Evolutionary conservation across 202 grass and related monocot genomes (phyloP).

Genomic region (Alloteropsis angusta): DNA sequence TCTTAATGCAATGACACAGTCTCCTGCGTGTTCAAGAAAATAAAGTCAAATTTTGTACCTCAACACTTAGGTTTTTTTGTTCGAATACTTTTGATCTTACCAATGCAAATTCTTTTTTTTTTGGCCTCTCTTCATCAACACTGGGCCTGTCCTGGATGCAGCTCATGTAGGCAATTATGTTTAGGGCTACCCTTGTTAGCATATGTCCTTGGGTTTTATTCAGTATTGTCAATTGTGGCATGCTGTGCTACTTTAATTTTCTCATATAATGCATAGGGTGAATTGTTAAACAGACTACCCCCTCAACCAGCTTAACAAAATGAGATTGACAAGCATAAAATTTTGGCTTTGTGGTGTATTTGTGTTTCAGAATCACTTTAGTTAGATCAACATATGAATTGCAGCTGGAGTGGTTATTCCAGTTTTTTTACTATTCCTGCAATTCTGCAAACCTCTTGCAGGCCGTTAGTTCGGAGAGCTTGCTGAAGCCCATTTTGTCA

Average conservation of each 20-base stretch:
- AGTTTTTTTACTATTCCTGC: background rate
- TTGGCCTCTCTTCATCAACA: background rate
- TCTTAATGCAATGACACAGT: too few species aligned
- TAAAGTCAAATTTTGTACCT: background rate
- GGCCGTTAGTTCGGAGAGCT: conserved; percentile 68
- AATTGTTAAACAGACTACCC: background rate
- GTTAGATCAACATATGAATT: background rate
- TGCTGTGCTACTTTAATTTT: background rate
- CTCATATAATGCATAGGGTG: background rate
- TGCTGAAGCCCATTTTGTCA: conserved; percentile 83
- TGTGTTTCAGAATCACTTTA: background rate
- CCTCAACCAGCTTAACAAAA: background rate
- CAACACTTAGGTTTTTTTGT: background rate
- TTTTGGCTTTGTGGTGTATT: background rate
- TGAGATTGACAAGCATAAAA: background rate
- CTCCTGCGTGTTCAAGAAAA: too few species aligned
- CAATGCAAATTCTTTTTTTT: too few species aligned
- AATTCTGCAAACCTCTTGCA: conserved; percentile 26
- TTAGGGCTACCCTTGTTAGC: background rate
- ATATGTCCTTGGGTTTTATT: background rate
- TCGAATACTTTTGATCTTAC: background rate
- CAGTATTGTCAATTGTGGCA: background rate
- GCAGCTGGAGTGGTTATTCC: background rate
- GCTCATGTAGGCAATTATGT: background rate
- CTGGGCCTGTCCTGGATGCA: background rate